Base-by-base conservation (phyloP, 345 rosid species). In the Conringia planisiliqua region DNA sequence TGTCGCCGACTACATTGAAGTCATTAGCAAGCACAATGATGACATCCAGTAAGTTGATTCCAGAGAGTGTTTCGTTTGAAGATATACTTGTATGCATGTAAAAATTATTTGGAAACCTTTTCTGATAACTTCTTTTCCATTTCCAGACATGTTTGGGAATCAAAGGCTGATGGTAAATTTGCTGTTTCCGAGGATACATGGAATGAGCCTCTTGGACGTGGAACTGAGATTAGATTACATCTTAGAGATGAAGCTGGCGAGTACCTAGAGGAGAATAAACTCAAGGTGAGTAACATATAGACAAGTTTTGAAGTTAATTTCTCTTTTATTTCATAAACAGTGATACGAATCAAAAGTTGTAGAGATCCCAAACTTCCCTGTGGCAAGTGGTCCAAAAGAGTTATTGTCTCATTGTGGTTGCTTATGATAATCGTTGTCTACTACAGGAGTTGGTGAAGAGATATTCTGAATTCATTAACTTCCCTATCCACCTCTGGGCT, bases 131-230 rank as follows among this genome's bases (percentile, higher is more conserved):
- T 63, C 35, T 32, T 22, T 39, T 65, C 57, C 69, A 12, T 16
- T 44, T 62, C 75, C 73, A 95, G 99, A 85, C 79, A 92, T 70
- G 92, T 95, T 3, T 95, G 99, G 99, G 99, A 95, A 80, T 95
- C 99, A 36, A 95, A 89, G 82, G 98, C 99, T 72, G 98, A 95
- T 54, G 99, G 99, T 50, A 97, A 97, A 70, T 95, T 95, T 76
- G 96, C 99, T 48, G 88, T 95, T 64, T 92, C 99, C 0, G 98
- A 95, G 86, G 99, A 95, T 64, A 87, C 94, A 11, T 95, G 99
- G 99, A 95, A 95, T 75, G 99, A 95, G 39, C 91, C 96, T 27
- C 76, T 95, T 33, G 98, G 97, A 62, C 97, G 98, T 64, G 99
- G 99, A 75, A 95, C 99, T 64, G 99, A 95, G 85, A 90, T 95